Base-by-base conservation (phyloP, 148 eudicot genomes). In the Diospyros lotus region DNA sequence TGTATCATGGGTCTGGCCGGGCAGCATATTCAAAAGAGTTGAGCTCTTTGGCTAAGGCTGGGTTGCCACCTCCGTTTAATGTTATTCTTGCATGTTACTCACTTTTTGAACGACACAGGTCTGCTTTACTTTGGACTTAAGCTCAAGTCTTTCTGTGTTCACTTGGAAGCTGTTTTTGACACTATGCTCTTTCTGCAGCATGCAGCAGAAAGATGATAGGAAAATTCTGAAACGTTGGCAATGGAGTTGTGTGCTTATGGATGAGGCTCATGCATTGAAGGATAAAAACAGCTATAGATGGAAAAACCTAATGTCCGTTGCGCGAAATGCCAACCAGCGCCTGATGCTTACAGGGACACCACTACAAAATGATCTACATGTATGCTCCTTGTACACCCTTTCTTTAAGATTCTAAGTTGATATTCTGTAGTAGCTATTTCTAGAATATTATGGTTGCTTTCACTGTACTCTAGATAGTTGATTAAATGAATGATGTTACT, bases 331-430 rank as follows among this genome's bases (percentile, higher is more conserved):
- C 71, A 92, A 89, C 43, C 98, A 94, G 80, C 96, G 98, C 41
- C 79, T 94, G 79, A 90, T 94, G 98, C 93, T 94, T 72, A 94
- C 98, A 38, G 98, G 98, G 78, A 94, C 98, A 60, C 98, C 98
- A n/a, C 76, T 94, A 66, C 98, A 94, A 76, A 94, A 94, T 74
- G 98, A 94, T 83, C 76, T 94, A 71, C 96, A 94, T 90, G 98
- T 94, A 90, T 55, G 89, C 56, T 81, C 51, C 71, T 66, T 52
- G 66, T 66, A 63, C 60, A 40, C 43, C 46, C 56, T 45, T 74
- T 77, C 15, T 38, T 71, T 60, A 63, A 40, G 56, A 59, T 78
- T 39, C 46, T 15, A 14, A 52, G 3, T 11, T 28, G 66, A 58
- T 54, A 64, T 78, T 44, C 5, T 59, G 42, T 38, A 39, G 64